Base-by-base conservation (phyloP, 31 red algal genomes). In the Endocladia muricata region DNA sequence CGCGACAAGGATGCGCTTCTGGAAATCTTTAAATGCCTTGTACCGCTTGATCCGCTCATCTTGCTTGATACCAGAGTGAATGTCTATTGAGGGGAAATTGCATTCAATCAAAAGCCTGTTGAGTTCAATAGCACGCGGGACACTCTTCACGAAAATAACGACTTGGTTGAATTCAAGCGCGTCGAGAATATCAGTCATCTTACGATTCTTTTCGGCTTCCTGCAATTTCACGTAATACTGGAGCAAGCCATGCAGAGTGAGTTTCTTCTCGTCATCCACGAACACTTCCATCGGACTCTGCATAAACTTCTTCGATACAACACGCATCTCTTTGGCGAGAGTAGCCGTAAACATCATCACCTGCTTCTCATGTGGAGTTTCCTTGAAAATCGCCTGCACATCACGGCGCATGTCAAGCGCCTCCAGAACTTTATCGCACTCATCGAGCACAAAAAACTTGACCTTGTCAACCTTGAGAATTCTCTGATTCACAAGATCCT, bases 91-190 rank as follows among this genome's bases (percentile, higher is more conserved):
- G 17, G 7, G 31, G 34, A 67, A 89, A 43, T 94, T 94, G 76
- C 86, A 85, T 73, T 99, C 92, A 26, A 74, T 59, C 30, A 99
- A 58, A 23, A 95, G 77, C 71, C 93, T 95, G 71, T 95, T 95
- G 30, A 99, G 60, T 33, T 85, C 85, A 32, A 82, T 93, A 11
- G 89, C 88, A 21, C 97, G 80, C 35, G 80, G 58, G 30, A 94
- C 96, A 48, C 71, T 90, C 66, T 85, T 86, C 55, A 98, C 96
- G 58, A 98, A 98, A 9, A 98, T 98, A 11, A 98, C 96, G 7
- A 98, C 91, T 62, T 98, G 96, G 75, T 98, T 98, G 48, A 98
- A 98, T 44, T 98, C 96, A 2, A 98, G 78, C 25, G 91, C 84
- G 74, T 98, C 96, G 29, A 98, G 48, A 28, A 94, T 78, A 63